Evolutionary conservation across 2,329 filamentous ascomycete genomes (phyloP).

Genomic region (Hymenoscyphus fraxineus): DNA sequence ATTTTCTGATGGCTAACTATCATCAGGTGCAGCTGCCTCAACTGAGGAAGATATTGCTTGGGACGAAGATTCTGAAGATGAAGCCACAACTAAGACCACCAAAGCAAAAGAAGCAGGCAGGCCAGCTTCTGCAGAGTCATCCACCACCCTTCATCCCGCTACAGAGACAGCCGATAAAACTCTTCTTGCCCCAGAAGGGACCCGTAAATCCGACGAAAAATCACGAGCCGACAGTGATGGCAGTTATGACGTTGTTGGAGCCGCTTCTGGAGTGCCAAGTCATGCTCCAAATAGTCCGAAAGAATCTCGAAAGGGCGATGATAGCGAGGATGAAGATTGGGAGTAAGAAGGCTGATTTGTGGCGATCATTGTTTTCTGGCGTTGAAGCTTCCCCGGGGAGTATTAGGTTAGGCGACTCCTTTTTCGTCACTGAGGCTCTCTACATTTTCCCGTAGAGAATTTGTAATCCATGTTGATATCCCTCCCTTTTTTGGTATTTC

Average conservation of each 20-base stretch:
- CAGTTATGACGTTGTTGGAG: constrained; percentile 90
- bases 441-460: constrained; percentile 3
- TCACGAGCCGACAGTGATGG: constrained; percentile 90
- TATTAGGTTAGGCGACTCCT: constrained; percentile 2
- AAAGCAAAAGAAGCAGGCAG: constrained; percentile 41
- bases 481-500: constrained; percentile 23
- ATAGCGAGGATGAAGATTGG: constrained; percentile 74
- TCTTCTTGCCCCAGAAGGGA: constrained; percentile 57
- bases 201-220: constrained; percentile 78
- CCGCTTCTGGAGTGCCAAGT: constrained; percentile 70
- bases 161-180: constrained; percentile 37
- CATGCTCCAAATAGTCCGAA: constrained; percentile 69
- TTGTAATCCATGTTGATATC: constrained; percentile 20
- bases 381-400: constrained; percentile 1
- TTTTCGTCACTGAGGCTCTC: background rate
- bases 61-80: constrained; percentile 68
- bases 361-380: constrained; percentile 7
- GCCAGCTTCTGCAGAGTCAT: constrained; percentile 50
- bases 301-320: constrained; percentile 51
- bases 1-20: constrained; percentile 22
- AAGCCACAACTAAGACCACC: constrained; percentile 39
- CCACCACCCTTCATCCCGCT: constrained; percentile 56
- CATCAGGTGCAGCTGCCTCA: constrained; percentile 52
- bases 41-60: constrained; percentile 62
- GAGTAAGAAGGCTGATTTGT: constrained; percentile 46